Conservation (phyloP, 257 asterid species). For the Capsicum baccatum region DNA sequence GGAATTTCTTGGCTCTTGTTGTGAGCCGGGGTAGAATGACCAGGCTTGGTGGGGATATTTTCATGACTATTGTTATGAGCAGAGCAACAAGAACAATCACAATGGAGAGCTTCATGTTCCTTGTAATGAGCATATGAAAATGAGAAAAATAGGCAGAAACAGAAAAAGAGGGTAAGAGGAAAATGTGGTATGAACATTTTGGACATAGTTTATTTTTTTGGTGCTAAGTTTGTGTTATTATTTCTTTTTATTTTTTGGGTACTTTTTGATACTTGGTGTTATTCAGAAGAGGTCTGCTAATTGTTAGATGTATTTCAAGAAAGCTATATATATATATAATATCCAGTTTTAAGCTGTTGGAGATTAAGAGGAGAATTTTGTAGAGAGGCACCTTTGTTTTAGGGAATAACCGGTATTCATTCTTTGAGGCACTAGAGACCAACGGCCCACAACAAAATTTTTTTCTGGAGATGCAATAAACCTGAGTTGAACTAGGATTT, state of each 20-base stretch:
- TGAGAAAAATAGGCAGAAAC: constrained; percentile 35
- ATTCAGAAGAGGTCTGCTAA: neutral
- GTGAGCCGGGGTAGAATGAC: neutral
- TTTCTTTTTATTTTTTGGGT: neutral
- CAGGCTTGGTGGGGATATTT: neutral
- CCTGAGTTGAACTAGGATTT: constrained; percentile 13
- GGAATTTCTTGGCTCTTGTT: neutral
- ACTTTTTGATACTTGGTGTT: neutral
- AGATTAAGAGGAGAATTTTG: neutral
- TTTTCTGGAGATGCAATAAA: neutral
- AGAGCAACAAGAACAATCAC: too few species aligned
- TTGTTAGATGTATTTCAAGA: neutral
- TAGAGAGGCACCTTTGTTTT: constrained; percentile 40
- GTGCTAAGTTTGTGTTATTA: neutral
- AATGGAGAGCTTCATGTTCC: neutral
- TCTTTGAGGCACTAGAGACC: constrained; percentile 29
- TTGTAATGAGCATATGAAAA: constrained; percentile 28
- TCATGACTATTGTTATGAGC: too few species aligned
- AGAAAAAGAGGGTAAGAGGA: constrained; percentile 33
- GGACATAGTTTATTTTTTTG: neutral
- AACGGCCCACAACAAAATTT: neutral
- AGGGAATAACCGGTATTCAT: constrained; percentile 36
- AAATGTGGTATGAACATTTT: constrained; percentile 24
- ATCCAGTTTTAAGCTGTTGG: neutral
- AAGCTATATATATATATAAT: neutral